phyloP scores from a whole-genome alignment of 225 moss, liverwort and hornwort genomes.

The Neckera pumila region DNA sequence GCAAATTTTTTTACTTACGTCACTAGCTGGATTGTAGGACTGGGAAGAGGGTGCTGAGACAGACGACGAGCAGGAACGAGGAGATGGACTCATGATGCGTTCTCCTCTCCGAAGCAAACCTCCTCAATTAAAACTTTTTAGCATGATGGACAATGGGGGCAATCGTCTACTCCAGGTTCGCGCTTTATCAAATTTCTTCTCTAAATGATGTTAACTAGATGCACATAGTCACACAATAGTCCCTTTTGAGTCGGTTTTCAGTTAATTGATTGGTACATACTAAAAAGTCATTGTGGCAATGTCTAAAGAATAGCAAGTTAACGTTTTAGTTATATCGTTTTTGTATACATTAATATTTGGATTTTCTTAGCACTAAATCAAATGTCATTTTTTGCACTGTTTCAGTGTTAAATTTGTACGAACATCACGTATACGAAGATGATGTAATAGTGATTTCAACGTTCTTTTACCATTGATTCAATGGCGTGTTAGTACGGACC shows the following conservation, averaged over 20 bases:
- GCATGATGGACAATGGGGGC: constrained; percentile 47
- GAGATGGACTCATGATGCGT: constrained; percentile 28
- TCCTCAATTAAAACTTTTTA: constrained; percentile 38
- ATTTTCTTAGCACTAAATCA: not conserved
- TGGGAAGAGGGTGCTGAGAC: constrained; percentile 49
- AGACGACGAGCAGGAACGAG: constrained; percentile 44
- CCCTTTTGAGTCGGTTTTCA: not conserved
- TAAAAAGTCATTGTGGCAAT: not conserved
- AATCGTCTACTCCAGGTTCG: constrained; percentile 51
- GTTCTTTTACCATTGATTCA: not conserved
- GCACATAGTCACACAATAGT: not conserved
- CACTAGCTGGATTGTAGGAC: constrained; percentile 20
- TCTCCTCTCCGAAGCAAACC: constrained; percentile 29
- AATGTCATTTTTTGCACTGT: not conserved
- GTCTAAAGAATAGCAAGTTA: not conserved
- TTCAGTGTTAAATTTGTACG: not conserved
- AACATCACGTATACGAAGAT: not conserved
- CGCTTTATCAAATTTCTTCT: not conserved
- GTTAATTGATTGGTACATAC: not conserved
- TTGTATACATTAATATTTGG: not conserved
- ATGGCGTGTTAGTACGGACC: too few species aligned
- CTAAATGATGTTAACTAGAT: not conserved
- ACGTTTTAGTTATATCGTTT: not conserved
- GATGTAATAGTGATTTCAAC: not conserved
- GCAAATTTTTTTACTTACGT: not conserved